phyloP scores from a whole-genome alignment of 129 eudicot species.

The Flaveria ramosissima region DNA sequence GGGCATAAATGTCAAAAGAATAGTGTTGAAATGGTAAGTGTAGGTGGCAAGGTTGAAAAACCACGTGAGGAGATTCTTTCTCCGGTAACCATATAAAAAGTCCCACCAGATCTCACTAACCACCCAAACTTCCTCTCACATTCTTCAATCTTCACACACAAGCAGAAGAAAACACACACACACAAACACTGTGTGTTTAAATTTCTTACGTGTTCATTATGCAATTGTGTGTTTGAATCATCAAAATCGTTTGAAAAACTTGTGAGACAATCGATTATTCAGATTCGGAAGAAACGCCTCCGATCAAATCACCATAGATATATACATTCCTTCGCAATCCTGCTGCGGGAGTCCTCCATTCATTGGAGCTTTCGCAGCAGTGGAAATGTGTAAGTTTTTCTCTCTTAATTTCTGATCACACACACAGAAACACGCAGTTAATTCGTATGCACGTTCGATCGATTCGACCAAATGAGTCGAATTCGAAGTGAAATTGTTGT shows the following conservation, averaged over 20 bases:
- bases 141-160: neutral
- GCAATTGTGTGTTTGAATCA: conserved; percentile 35
- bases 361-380: conserved; percentile 45
- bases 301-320: conserved; percentile 35
- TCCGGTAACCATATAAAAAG: conserved; percentile 27
- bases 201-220: neutral
- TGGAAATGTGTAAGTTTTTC: conserved; percentile 30
- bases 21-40: neutral
- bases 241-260: conserved; percentile 31
- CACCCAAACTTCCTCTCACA: conserved; percentile 31
- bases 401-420: conserved; percentile 25
- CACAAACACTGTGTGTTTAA: conserved; percentile 1
- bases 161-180: neutral
- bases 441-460: neutral
- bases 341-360: conserved; percentile 44
- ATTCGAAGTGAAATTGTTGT: neutral
- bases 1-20: neutral
- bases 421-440: conserved; percentile 1
- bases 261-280: conserved; percentile 36
- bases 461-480: neutral
- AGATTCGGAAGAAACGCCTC: conserved; percentile 10
- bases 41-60: conserved; percentile 38
- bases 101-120: conserved; percentile 51
- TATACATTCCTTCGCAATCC: conserved; percentile 34
- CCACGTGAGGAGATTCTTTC: conserved; percentile 33